These are phyloP conservation scores for Davidsoniella neocaledoniae DNA, from an alignment of 2,329 filamentous ascomycete genomes.

Conservation along the genomic window DNA sequence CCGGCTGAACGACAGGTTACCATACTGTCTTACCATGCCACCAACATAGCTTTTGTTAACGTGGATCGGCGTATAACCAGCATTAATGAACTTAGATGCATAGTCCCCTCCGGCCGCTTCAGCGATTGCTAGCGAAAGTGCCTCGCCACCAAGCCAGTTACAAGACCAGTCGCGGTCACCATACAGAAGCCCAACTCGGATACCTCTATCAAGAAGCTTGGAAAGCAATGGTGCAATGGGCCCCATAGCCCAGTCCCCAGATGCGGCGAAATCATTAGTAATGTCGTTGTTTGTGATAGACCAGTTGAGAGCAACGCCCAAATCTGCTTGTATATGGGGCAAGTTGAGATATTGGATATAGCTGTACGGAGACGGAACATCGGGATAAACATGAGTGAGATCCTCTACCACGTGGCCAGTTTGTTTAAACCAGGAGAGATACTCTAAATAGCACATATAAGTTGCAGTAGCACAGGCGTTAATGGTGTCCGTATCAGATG, in stretches of 20 bases:
- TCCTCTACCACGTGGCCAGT: slow-evolving; percentile 44
- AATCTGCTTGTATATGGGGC: slow-evolving; percentile 35
- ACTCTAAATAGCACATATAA: background rate
- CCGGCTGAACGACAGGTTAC: slow-evolving; percentile 53
- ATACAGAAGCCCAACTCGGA: slow-evolving; percentile 58
- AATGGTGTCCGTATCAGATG: slow-evolving; percentile 19
- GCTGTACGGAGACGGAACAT: slow-evolving; percentile 46
- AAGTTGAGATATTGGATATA: slow-evolving; percentile 50
- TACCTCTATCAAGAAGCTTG: slow-evolving; percentile 40
- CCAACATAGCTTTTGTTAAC: slow-evolving; percentile 52
- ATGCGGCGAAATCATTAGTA: slow-evolving; percentile 32
- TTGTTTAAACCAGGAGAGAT: slow-evolving; percentile 24
- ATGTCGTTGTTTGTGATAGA: slow-evolving; percentile 46
- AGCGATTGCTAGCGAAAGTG: slow-evolving; percentile 47
- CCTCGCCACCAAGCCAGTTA: slow-evolving; percentile 59
- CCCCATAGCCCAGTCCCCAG: slow-evolving; percentile 7
- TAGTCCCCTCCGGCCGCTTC: slow-evolving; percentile 30
- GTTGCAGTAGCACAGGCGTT: background rate
- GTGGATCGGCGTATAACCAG: slow-evolving; percentile 57
- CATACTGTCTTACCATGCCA: slow-evolving; percentile 59
- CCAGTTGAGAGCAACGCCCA: slow-evolving; percentile 46
- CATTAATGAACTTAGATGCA: slow-evolving; percentile 37
- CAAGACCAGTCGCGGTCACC: slow-evolving; percentile 47
- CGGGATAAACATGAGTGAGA: slow-evolving; percentile 34
- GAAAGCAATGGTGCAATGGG: slow-evolving; percentile 29